These are phyloP conservation scores for Euphorbia tirucalli DNA, from an alignment of 345 rosid species.

Conservation along the genomic window DNA sequence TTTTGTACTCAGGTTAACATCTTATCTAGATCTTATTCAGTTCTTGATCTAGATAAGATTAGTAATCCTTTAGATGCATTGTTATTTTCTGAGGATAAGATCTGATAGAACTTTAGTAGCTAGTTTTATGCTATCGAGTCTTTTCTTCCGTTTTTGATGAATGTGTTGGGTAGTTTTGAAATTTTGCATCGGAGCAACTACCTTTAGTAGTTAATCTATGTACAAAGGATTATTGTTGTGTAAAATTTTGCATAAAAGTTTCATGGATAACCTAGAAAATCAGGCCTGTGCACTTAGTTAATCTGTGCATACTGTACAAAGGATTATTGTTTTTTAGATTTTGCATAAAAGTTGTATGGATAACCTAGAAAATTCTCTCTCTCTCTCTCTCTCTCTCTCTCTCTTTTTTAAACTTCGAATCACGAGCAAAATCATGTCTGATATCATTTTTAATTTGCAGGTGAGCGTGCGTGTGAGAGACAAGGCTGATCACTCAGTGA, in stretches of 20 bases:
- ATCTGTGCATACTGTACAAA: no score
- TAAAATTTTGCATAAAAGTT: background rate
- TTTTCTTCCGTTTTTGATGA: background rate
- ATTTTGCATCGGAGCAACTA: background rate
- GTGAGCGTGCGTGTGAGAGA: slow-evolving; percentile 82
- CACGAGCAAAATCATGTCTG: background rate
- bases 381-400: no score
- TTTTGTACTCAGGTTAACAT: no score
- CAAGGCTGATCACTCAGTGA: slow-evolving; percentile 53
- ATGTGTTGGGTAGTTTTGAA: background rate
- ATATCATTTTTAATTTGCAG: slow-evolving; percentile 34
- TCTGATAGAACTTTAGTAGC: background rate
- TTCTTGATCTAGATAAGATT: background rate
- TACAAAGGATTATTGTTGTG: background rate
- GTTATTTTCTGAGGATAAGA: background rate
- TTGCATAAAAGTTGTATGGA: no score
- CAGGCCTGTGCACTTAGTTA: background rate
- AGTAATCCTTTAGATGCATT: no score
- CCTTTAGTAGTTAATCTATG: background rate
- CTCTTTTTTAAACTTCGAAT: no score
- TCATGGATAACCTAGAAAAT: background rate
- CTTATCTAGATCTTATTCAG: no score
- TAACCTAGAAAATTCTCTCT: no score
- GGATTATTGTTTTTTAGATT: no score
- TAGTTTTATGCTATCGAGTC: background rate